Evolutionary conservation across 805 yeast species (phyloP), one percentile per base, ranked within the genome.

Genomic region (Hanseniaspora valbyensis): DNA sequence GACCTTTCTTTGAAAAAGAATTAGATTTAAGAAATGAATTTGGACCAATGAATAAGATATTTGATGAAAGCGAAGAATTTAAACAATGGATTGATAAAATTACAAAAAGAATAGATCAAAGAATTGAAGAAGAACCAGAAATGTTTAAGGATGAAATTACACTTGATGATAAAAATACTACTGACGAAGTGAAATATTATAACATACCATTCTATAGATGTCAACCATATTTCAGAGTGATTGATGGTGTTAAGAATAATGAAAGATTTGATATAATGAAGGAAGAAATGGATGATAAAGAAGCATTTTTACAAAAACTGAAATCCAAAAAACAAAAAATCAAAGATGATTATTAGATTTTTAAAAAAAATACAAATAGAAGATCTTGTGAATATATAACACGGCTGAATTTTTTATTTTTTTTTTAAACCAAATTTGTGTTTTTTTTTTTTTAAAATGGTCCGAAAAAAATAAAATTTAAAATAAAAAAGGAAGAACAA

Each of bases 121-220:
- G 87, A 1, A 78, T 78, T n/a, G 70, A 66, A 3, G 74, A 72
- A 45, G 54, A 72, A 18, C 96, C 87, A 59, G 64, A 60, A 3
- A 72, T 83, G 1, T 67, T 66, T 0, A 69, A 66, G 7, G 53
- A 51, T 41, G 30, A 13, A 1, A 51, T 51, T 2, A 42, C 49
- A 9, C 13, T 36, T 6, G 42, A 51, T 25, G 16, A 18, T n/a
- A 32, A 50, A 28, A 42, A 19, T 16, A 26, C 42, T 28, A 45
- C 41, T 21, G 53, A 44, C 6, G 32, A 39, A n/a, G 28, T 29
- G 7, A 45, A 41, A 13, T 90, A 92, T 63, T 78, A 79, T 62
- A 75, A 73, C 4, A 77, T 90, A 14, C 97, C 98, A 1, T 88
- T 83, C 63, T 90, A 97, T 97, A 75, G 97, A 59, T 80, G 95